Percentiles rank a stretch among this genome's conserved stretches.
phyloP scores from a whole-genome alignment of 345 rosid species.

The Diplotaxis tenuifolia region DNA sequence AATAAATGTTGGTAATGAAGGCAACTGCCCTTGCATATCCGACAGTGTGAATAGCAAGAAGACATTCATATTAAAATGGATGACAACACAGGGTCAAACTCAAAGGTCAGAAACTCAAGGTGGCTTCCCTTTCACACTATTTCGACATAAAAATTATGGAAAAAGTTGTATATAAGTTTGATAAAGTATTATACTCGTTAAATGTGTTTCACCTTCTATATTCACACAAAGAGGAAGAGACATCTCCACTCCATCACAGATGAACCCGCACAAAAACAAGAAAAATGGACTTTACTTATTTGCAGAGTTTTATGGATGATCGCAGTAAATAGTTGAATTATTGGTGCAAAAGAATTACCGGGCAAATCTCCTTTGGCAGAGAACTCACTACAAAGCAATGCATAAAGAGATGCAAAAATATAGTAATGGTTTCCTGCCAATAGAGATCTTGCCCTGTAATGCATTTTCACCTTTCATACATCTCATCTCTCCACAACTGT shows the following conservation, averaged over 20 bases:
- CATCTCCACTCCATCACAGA: background rate
- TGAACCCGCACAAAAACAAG: background rate
- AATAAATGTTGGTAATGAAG: background rate
- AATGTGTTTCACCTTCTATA: constrained; percentile 10
- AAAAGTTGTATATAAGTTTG: too few relatives aligned
- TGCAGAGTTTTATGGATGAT: background rate
- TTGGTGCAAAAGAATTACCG: constrained; percentile 34
- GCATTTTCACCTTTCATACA: constrained; percentile 24
- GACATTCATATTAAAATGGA: background rate
- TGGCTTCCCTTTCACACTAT: too few relatives aligned
- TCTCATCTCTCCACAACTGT: constrained; percentile 27
- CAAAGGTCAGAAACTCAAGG: too few relatives aligned
- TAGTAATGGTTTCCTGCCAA: constrained; percentile 39
- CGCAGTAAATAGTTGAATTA: background rate
- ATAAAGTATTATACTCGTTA: background rate
- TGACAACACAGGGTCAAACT: background rate
- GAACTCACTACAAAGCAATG: constrained; percentile 27
- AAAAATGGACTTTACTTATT: background rate
- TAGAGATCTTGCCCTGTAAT: constrained; percentile 42
- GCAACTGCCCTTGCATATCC: background rate
- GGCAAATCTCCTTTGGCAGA: constrained; percentile 45
- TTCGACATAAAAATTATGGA: too few relatives aligned
- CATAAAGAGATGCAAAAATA: constrained; percentile 9
- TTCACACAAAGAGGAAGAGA: background rate
- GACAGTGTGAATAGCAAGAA: background rate